phyloP scores from a whole-genome alignment of 352 stramenopile species.

The Pythium scleroteichum region DNA sequence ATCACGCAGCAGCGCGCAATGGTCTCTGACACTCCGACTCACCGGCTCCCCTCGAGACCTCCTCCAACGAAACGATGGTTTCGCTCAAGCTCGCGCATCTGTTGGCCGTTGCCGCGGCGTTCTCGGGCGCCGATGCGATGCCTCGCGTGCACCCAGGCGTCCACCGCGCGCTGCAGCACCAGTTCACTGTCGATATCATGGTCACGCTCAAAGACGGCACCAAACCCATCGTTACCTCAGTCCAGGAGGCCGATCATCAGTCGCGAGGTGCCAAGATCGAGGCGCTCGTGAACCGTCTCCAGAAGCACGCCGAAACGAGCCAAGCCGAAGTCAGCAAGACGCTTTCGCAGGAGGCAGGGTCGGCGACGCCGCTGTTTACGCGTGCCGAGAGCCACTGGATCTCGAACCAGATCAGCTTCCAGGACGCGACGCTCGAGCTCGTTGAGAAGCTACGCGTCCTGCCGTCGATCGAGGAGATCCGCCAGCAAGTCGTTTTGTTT shows the following conservation, averaged over 20 bases:
- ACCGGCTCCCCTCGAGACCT: not conserved
- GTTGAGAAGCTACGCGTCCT: constrained; percentile 17
- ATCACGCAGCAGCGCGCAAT: too few species aligned
- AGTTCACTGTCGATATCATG: constrained; percentile 39
- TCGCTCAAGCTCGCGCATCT: not conserved
- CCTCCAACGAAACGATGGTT: not conserved
- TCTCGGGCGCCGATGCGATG: not conserved
- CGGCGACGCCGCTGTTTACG: constrained; percentile 26
- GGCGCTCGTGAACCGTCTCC: constrained; percentile 3
- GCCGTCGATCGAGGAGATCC: constrained; percentile 3
- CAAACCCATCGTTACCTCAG: not conserved
- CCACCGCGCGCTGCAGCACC: constrained; percentile 29
- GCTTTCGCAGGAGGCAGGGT: constrained; percentile 17
- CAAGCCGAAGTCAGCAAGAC: constrained; percentile 3
- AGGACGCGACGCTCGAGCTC: constrained; percentile 22
- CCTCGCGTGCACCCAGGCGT: constrained; percentile 25
- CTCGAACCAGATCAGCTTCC: constrained; percentile 31
- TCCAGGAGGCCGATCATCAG: constrained; percentile 22
- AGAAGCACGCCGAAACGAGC: constrained; percentile 3
- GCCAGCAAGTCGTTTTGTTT: not conserved
- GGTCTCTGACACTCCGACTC: not conserved
- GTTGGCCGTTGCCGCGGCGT: not conserved
- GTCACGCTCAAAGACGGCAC: constrained; percentile 31
- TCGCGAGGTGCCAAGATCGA: constrained; percentile 24
- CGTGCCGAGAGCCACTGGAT: constrained; percentile 31